phyloP scores from a whole-genome alignment of 805 yeast species.

The Pichia nakasei region DNA sequence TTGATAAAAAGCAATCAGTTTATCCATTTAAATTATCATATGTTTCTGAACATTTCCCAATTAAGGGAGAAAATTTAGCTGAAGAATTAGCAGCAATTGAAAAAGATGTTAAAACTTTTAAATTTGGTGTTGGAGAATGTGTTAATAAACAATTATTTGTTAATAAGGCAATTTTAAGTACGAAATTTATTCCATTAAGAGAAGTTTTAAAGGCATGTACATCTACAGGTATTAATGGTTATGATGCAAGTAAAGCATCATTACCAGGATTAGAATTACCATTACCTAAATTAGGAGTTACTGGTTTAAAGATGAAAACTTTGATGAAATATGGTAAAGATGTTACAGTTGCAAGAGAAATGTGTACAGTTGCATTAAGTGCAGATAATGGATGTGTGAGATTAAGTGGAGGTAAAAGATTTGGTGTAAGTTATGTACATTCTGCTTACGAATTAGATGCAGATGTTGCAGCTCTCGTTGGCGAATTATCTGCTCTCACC shows the following conservation, averaged over 20 bases:
- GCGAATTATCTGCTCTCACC: slow-evolving; percentile 47
- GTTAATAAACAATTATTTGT: slow-evolving; percentile 71
- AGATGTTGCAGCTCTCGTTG: slow-evolving; percentile 35
- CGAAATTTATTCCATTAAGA: slow-evolving; percentile 65
- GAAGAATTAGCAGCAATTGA: slow-evolving; percentile 38
- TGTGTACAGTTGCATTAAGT: slow-evolving; percentile 60
- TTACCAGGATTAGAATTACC: slow-evolving; percentile 72
- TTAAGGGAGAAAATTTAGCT: slow-evolving; percentile 27
- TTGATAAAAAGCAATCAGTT: slow-evolving; percentile 72
- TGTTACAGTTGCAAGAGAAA: slow-evolving; percentile 66
- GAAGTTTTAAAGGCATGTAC: slow-evolving; percentile 54
- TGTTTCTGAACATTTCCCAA: slow-evolving; percentile 55
- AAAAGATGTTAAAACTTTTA: slow-evolving; percentile 49
- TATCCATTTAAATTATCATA: slow-evolving; percentile 86
- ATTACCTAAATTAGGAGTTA: slow-evolving; percentile 62
- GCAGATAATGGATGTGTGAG: slow-evolving; percentile 52
- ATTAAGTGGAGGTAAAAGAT: slow-evolving; percentile 68
- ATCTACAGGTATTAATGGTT: slow-evolving; percentile 58
- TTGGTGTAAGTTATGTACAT: slow-evolving; percentile 83
- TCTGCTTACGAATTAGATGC: slow-evolving; percentile 59
- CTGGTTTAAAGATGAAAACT: slow-evolving; percentile 58
- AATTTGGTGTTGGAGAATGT: slow-evolving; percentile 75
- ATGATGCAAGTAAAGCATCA: slow-evolving; percentile 53
- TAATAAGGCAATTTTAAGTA: slow-evolving; percentile 62
- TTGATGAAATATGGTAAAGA: slow-evolving; percentile 46